Percentiles rank a stretch among this genome's conserved stretches.
phyloP scores from a whole-genome alignment of 2,329 filamentous ascomycete species.

The Aaosphaeria arxii region DNA sequence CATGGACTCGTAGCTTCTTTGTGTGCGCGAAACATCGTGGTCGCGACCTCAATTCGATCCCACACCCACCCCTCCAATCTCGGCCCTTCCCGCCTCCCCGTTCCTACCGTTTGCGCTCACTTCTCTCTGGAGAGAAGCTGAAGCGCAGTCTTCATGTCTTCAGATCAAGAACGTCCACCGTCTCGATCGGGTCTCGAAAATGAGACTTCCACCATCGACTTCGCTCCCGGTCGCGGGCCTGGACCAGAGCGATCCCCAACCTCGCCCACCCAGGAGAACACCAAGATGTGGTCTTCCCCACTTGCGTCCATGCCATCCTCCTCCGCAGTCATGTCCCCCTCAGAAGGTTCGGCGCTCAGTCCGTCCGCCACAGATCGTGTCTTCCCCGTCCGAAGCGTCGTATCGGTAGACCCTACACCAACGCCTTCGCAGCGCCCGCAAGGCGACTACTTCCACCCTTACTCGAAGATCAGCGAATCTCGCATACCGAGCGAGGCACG shows the following conservation, averaged over 20 bases:
- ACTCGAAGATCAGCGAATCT: constrained; percentile 20
- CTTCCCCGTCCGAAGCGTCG: constrained; percentile 77
- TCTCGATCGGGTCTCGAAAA: too few species aligned
- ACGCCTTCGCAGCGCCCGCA: constrained; percentile 30
- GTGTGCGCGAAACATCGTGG: not conserved
- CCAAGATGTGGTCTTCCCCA: not conserved
- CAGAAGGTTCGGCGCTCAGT: constrained; percentile 33
- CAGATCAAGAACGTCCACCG: too few species aligned
- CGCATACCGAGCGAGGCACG: constrained; percentile 18
- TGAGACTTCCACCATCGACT: too few species aligned
- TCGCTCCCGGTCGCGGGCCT: not conserved
- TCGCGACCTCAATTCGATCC: not conserved
- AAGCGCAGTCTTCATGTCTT: too few species aligned
- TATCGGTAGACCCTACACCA: constrained; percentile 63
- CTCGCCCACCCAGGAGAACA: not conserved
- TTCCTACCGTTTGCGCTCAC: not conserved
- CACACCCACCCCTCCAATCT: not conserved
- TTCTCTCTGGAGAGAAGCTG: too few species aligned
- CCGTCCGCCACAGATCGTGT: constrained; percentile 58
- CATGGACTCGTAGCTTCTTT: constrained; percentile 2
- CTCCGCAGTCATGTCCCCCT: constrained; percentile 10
- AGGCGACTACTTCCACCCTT: constrained; percentile 40
- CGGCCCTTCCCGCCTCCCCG: not conserved
- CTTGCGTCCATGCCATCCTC: not conserved
- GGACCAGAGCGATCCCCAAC: not conserved